These are phyloP conservation scores for Inga laurina DNA, from an alignment of 306 rosid species.

Conservation along the genomic window DNA sequence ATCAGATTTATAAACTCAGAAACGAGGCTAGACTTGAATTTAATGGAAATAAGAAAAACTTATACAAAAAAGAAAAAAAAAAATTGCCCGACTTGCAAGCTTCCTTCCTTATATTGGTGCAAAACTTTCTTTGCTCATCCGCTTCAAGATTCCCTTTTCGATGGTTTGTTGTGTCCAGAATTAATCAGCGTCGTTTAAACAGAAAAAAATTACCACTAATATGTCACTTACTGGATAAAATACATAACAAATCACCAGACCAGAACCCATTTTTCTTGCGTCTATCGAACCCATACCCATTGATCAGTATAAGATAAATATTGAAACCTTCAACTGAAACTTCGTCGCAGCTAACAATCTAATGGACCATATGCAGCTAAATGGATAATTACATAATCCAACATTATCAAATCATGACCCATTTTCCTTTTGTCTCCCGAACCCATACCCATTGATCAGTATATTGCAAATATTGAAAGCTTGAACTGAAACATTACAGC, in stretches of 20 bases:
- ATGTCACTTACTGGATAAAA: not conserved
- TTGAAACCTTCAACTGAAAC: not conserved
- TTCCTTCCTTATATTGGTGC: not conserved
- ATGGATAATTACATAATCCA: not conserved
- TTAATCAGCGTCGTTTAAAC: not conserved
- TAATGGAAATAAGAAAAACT: not conserved
- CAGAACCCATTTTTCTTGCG: slow-evolving; percentile 8
- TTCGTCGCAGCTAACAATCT: not conserved
- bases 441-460: not conserved
- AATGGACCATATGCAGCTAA: too few relatives aligned
- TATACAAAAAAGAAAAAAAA: not conserved
- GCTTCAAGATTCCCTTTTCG: not conserved
- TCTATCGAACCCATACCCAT: not conserved
- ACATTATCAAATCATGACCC: not conserved
- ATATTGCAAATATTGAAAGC: not conserved
- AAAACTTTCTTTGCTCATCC: not conserved
- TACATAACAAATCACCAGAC: not conserved
- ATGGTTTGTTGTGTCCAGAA: not conserved
- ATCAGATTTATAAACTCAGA: not conserved
- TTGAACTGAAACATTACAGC: not conserved
- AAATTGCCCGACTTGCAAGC: not conserved
- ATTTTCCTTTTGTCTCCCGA: not conserved
- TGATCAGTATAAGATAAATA: not conserved
- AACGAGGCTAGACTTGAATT: not conserved
- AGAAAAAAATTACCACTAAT: not conserved